Evolutionary conservation across 805 yeast genomes (phyloP).

Genomic region (Wickerhamomyces xylosicus): DNA sequence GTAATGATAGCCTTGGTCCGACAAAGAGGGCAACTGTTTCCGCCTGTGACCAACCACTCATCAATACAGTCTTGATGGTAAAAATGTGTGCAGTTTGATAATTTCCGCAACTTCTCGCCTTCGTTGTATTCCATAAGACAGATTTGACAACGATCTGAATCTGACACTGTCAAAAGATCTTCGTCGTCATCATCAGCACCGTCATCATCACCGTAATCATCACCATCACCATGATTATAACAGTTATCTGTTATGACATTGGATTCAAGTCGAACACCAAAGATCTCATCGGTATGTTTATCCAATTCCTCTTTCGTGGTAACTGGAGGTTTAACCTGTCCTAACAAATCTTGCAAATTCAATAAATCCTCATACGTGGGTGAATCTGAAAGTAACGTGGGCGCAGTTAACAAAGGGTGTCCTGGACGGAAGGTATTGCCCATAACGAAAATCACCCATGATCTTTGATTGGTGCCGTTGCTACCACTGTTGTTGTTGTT

Average conservation of each 20-base stretch:
- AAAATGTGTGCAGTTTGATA: slow-evolving; percentile 35
- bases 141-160: slow-evolving; percentile 29
- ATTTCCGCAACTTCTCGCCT: slow-evolving; percentile 35
- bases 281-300: slow-evolving; percentile 25
- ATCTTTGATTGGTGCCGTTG: slow-evolving; percentile 22
- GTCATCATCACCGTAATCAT: neutral
- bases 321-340: slow-evolving; percentile 33
- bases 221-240: no score
- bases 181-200: neutral
- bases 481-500: neutral
- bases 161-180: neutral
- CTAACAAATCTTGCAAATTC: slow-evolving; percentile 36
- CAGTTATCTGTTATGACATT: neutral
- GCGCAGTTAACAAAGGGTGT: slow-evolving; percentile 39
- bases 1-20: slow-evolving; percentile 30
- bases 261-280: no score
- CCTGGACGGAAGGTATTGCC: slow-evolving; percentile 42
- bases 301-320: slow-evolving; percentile 31
- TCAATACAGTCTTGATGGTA: slow-evolving; percentile 51
- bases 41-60: slow-evolving; percentile 42
- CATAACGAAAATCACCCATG: slow-evolving; percentile 56
- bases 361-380: slow-evolving; percentile 42
- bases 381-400: slow-evolving; percentile 34
- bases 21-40: slow-evolving; percentile 51
- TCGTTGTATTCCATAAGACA: slow-evolving; percentile 39